phyloP scores from a whole-genome alignment of 352 stramenopile species.

The Phytophthora meadii region DNA sequence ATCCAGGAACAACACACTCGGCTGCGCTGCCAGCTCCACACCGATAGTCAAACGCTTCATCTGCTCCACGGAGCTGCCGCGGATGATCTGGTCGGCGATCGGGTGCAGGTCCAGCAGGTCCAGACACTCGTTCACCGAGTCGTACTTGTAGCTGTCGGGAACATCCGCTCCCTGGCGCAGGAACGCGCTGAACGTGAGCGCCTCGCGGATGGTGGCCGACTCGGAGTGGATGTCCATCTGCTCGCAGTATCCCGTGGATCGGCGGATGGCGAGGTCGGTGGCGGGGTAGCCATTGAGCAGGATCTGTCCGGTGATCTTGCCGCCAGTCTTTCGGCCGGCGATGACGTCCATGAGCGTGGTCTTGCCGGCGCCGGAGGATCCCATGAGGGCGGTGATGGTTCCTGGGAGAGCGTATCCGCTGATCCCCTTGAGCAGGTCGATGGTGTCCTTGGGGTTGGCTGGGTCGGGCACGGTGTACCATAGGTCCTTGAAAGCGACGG shows the following conservation, averaged over 20 bases:
- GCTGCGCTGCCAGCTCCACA: conserved; percentile 27
- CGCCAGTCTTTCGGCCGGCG: conserved; percentile 25
- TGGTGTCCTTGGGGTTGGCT: conserved; percentile 26
- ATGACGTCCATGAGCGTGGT: conserved; percentile 33
- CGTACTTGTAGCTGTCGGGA: conserved; percentile 42
- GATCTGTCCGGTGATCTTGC: conserved; percentile 16
- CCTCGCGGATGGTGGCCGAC: conserved; percentile 86
- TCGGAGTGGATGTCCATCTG: conserved; percentile 89
- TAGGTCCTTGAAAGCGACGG: conserved; percentile 25
- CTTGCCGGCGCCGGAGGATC: conserved; percentile 25
- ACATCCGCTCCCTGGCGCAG: conserved; percentile 36
- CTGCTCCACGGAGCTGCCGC: conserved; percentile 32
- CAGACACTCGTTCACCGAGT: conserved; percentile 34
- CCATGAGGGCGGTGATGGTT: conserved; percentile 29
- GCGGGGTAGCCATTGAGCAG: conserved; percentile 47
- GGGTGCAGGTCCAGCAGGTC: conserved; percentile 31
- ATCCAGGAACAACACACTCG: conserved; percentile 45
- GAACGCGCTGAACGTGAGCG: conserved; percentile 35
- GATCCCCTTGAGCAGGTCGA: conserved; percentile 27
- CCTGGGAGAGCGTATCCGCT: conserved; percentile 23
- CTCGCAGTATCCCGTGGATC: conserved; percentile 59
- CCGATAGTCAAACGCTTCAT: conserved; percentile 48
- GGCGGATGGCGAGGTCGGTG: conserved; percentile 52
- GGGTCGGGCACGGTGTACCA: conserved; percentile 26
- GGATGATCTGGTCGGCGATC: conserved; percentile 48